Evolutionary conservation across 306 rosid species (phyloP), one percentile per base, ranked within the genome.

Genomic region (Clitoria ternatea): DNA sequence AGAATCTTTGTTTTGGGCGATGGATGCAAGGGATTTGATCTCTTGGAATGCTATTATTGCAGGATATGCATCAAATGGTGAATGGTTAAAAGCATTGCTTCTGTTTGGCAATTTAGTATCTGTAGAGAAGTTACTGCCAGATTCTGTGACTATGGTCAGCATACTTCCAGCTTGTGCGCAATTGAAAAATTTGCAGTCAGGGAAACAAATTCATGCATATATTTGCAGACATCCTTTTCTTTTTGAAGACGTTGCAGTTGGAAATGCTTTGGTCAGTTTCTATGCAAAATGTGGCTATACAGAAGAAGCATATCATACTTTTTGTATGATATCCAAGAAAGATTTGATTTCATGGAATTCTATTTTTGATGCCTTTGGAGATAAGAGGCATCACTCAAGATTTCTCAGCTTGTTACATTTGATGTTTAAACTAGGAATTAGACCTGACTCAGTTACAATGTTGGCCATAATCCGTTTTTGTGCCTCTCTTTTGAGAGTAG

Each of bases 281-380:
- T 93, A 90, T 76, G 85, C 94, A 37, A 93, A 88, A 85, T 82
- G 90, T 60, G 72, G 75, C 26, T 29, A 64, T 35, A 43, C 64
- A 39, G 84, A 74, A 63, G 86, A 76, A 55, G 92, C 97, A 55
- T 82, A 72, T 53, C 63, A 61, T 72, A 54, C 72, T 1, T 93
- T 90, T 84, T 76, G 69, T 3, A 81, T 84, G 87, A 85, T 88
- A 69, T 54, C 49, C 10, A 49, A 37, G 62, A 88, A 84, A 80
- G 98, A 93, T 81, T 70, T 90, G 83, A 88, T 90, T 82, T 93
- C 98, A n/a, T 93, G 98, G 97, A 90, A 93, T 77, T 79, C 98
- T 61, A 81, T 93, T 74, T 87, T 90, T 29, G 85, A 85, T 79
- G 90, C 96, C 48, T 85, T 61, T 64, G 82, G 77, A 43, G 88